phyloP scores from a whole-genome alignment of 1,284 basidiomycete genomes.

The Butyriboletus appendiculatus region DNA sequence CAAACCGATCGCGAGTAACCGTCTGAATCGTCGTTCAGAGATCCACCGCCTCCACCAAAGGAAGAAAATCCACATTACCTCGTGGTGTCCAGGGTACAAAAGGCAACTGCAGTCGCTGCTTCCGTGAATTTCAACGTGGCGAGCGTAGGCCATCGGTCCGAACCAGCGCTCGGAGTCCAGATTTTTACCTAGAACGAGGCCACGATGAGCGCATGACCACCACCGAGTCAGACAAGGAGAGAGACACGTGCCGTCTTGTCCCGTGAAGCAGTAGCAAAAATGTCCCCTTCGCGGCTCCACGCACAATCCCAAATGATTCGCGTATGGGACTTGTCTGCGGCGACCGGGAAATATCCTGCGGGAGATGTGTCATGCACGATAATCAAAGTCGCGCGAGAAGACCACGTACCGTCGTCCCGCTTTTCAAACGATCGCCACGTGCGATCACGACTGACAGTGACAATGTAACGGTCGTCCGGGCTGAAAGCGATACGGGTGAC shows the following conservation, averaged over 20 bases:
- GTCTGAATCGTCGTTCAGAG: conserved; percentile 40
- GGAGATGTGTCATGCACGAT: not conserved
- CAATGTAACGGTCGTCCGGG: conserved; percentile 73
- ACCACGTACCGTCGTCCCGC: conserved; percentile 42
- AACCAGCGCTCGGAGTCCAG: conserved; percentile 48
- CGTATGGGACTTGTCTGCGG: conserved; percentile 82
- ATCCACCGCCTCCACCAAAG: not conserved
- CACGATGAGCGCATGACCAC: not conserved
- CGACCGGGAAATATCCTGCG: conserved; percentile 60
- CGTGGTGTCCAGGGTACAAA: conserved; percentile 45
- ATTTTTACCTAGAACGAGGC: conserved; percentile 60
- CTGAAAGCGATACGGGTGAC: conserved; percentile 92
- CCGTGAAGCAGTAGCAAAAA: conserved; percentile 92
- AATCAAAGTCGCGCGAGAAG: not conserved
- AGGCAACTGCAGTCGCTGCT: conserved; percentile 73
- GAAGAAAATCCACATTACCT: conserved; percentile 38
- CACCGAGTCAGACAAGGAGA: not conserved
- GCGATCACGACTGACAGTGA: conserved; percentile 91
- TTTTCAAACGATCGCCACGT: conserved; percentile 85
- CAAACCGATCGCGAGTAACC: conserved; percentile 66
- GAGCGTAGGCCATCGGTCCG: conserved; percentile 49
- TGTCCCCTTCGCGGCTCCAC: conserved; percentile 72
- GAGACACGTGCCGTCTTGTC: conserved; percentile 81
- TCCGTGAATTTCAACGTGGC: conserved; percentile 61
- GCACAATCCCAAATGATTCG: conserved; percentile 96